Evolutionary conservation across 768 basidiomycete species (phyloP).

Genomic region (Tricholoma sp.): DNA sequence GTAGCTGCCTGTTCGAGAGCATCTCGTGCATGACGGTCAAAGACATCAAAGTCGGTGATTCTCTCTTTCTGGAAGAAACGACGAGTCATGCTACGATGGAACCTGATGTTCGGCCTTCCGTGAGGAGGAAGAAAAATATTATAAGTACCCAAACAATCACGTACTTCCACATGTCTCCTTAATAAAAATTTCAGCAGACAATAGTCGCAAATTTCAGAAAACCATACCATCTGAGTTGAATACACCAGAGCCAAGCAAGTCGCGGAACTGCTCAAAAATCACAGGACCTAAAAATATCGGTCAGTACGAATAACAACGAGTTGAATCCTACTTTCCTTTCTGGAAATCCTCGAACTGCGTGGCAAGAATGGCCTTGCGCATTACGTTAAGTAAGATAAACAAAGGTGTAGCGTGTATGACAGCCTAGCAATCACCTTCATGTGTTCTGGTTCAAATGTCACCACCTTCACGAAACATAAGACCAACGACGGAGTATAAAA

Average conservation of each 20-base stretch:
- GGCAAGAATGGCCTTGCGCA: conserved; percentile 33
- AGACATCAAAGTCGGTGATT: conserved; percentile 59
- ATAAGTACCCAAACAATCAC: conserved; percentile 8
- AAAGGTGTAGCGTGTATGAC: too few species aligned
- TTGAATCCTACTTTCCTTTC: conserved; percentile 28
- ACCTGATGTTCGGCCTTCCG: conserved; percentile 26
- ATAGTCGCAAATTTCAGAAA: background rate
- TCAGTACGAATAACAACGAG: background rate
- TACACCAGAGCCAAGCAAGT: conserved; percentile 50
- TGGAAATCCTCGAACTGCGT: conserved; percentile 43
- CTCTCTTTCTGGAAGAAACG: conserved; percentile 65
- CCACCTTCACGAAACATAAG: conserved; percentile 21
- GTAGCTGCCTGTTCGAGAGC: conserved; percentile 38
- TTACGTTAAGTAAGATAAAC: background rate
- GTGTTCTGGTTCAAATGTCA: conserved; percentile 42
- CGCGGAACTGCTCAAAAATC: conserved; percentile 21
- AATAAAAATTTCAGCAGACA: background rate
- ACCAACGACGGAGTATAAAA: background rate
- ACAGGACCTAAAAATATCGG: conserved; percentile 16
- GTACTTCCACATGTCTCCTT: conserved; percentile 72
- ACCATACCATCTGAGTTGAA: conserved; percentile 54
- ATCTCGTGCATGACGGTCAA: conserved; percentile 47
- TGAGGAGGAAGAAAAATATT: background rate
- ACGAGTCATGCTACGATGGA: conserved; percentile 63
- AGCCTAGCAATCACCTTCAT: conserved; percentile 29